A percentile compares a stretch with the other conserved stretches of the same genome.
Evolutionary conservation across 2,329 filamentous ascomycete species (phyloP).

Genomic region (Paraconiothyrium sp.): DNA sequence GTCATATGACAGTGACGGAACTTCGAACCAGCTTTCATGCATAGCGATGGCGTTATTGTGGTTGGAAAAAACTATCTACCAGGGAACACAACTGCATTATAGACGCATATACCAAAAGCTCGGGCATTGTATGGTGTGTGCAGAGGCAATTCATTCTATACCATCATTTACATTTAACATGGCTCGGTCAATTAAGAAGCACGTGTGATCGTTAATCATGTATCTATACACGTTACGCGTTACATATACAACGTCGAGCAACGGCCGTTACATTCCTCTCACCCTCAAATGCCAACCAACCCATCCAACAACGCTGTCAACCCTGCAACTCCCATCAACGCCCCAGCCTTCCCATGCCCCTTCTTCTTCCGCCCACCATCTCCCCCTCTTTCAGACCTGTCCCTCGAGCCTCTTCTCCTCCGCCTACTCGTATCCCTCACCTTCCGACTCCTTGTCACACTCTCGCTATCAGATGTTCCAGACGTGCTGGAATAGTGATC

Average conservation of each 20-base stretch:
- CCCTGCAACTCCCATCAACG: conserved; percentile 49
- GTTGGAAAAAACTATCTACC: background rate
- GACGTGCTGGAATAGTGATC: conserved; percentile 23
- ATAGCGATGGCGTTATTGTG: conserved; percentile 31
- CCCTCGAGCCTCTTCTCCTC: conserved; percentile 22
- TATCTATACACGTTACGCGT: background rate
- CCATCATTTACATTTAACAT: too few relatives aligned
- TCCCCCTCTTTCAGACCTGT: background rate
- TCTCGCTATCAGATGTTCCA: conserved; percentile 38
- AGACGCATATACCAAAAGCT: background rate
- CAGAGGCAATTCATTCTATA: background rate
- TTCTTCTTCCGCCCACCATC: conserved; percentile 30
- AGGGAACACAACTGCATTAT: conserved; percentile 8
- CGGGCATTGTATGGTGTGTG: background rate
- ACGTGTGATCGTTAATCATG: background rate
- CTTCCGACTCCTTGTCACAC: conserved; percentile 22
- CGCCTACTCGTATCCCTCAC: conserved; percentile 27
- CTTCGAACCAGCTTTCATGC: conserved; percentile 19
- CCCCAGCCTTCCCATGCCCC: conserved; percentile 41
- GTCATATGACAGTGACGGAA: background rate
- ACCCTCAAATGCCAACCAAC: conserved; percentile 31
- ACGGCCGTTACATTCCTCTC: background rate
- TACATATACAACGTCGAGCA: background rate
- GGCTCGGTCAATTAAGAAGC: too few relatives aligned
- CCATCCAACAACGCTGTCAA: conserved; percentile 50